These are phyloP conservation scores for Kalanchoe fedtschenkoi DNA, from an alignment of 164 flowering plant genomes.

Conservation along the genomic window DNA sequence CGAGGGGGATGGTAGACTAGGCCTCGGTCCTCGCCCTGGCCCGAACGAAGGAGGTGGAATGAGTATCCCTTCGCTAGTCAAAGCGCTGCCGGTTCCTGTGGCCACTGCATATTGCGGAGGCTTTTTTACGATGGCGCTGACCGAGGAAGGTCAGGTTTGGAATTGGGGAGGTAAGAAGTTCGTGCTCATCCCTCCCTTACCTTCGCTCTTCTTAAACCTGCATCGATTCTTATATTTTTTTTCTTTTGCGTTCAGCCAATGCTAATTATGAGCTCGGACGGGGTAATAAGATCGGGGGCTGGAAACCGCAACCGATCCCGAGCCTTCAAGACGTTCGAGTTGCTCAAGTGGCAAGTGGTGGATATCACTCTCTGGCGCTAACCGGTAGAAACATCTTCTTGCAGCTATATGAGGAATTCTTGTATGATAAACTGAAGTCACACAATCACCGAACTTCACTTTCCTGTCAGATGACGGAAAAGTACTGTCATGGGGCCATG, in stretches of 20 bases:
- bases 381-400: constrained; percentile 40
- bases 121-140: constrained; percentile 74
- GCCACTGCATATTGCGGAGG: constrained; percentile 85
- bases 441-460: constrained; percentile 3
- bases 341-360: constrained; percentile 80
- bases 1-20: constrained; percentile 92
- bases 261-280: constrained; percentile 92
- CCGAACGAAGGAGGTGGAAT: constrained; percentile 85
- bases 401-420: not conserved
- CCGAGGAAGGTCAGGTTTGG: constrained; percentile 81
- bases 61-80: constrained; percentile 62
- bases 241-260: constrained; percentile 45
- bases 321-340: constrained; percentile 46
- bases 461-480: constrained; percentile 54
- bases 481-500: constrained; percentile 93
- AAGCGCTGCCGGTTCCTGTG: constrained; percentile 54
- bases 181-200: not conserved
- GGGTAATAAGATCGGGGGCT: constrained; percentile 69
- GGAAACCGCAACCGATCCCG: constrained; percentile 72
- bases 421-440: not conserved
- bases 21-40: constrained; percentile 80
- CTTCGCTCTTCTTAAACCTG: too few species aligned
- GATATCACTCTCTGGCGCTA: constrained; percentile 84
- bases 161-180: constrained; percentile 74
- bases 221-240: too few species aligned